Base-by-base conservation (phyloP, 352 stramenopile genomes). In the Phytophthora uliginosa region DNA sequence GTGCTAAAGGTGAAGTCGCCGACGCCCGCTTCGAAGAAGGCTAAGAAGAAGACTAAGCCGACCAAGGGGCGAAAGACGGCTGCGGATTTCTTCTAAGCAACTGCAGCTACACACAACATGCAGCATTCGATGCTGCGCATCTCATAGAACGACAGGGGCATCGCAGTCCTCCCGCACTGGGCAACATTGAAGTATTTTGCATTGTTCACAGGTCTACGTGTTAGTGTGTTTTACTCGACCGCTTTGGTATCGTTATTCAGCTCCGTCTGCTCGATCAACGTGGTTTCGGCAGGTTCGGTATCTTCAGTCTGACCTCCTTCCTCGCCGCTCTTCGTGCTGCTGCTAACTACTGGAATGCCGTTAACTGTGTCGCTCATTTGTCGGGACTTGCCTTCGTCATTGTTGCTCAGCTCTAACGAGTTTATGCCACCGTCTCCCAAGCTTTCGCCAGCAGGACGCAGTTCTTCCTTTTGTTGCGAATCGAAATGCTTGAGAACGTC, bases 21-120 rank as follows among this genome's bases (percentile, higher is more conserved):
- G 36, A 59, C 76, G 5, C 63, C 74, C 0, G 22, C 56, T 6
- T 36, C 53, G 36, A 86, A 82, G 66, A 88, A 87, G 66, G 67
- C 63, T 33, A 88, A 84, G 67, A 87, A 80, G 67, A 87, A 80
- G 58, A 75, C 47, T 4, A 83, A 77, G 65, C 36, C 42, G 17
- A 69, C 24, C 22, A 84, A 84, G 52, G 66, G 76, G n/a, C 84
- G 89, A 40, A 93, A 86, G 79, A 82, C 79, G 62, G 89, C 89
- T 15, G 77, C 83, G 34, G 84, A 94, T 63, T 94, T 94, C 60
- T 94, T 94, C 58, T 95, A 80, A 71, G 31, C 45, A 60, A 17
- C 26, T 28, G n/a, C 22, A 31, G 24, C 42, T 48, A 63, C 4
- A 5, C 62, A 63, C 53, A 52, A 24, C 40, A 52, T 63, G 52